Evolutionary conservation across 306 rosid genomes (phyloP).

Genomic region (Cucumis hystrix): DNA sequence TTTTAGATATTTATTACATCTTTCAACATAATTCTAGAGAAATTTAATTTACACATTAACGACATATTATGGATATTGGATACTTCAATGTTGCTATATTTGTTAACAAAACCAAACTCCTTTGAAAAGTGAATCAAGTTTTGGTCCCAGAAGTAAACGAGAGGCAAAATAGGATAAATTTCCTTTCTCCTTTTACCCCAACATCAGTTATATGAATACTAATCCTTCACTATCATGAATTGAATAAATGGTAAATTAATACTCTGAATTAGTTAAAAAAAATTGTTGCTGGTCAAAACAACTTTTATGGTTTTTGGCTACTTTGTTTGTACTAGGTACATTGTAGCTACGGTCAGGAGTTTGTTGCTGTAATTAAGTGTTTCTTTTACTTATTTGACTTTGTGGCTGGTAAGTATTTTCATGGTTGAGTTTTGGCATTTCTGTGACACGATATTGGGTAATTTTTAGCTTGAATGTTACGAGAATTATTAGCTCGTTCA

Average conservation of each 20-base stretch:
- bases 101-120: background rate
- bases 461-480: background rate
- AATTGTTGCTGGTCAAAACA: background rate
- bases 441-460: background rate
- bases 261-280: background rate
- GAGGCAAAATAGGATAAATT: background rate
- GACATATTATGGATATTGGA: too few relatives aligned
- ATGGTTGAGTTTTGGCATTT: background rate
- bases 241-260: background rate
- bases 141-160: background rate
- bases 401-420: background rate
- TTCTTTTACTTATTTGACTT: background rate
- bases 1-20: too few relatives aligned
- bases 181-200: background rate
- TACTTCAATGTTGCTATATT: too few relatives aligned
- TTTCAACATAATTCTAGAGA: too few relatives aligned
- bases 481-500: background rate
- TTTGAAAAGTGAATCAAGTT: background rate
- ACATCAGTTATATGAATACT: background rate
- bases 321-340: background rate
- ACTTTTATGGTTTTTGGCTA: background rate
- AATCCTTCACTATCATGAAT: background rate
- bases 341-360: background rate
- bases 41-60: too few relatives aligned
- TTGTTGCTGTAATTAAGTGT: background rate